Percentiles rank a stretch among this genome's conserved stretches.
These are phyloP conservation scores for Trapa incisa DNA, from an alignment of 345 rosid genomes.

Conservation along the genomic window DNA sequence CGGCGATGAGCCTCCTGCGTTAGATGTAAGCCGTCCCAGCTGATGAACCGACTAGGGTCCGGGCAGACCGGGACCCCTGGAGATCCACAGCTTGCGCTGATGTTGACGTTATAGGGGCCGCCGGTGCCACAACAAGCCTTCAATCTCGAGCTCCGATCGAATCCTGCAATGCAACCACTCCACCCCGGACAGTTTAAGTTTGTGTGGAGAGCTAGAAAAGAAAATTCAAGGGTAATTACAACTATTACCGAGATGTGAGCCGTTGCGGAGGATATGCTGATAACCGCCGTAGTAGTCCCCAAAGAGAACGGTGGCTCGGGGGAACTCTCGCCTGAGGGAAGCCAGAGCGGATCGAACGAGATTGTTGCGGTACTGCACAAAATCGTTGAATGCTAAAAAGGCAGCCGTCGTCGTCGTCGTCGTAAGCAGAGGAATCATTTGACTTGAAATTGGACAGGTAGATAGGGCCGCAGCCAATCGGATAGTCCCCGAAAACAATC, in stretches of 20 bases:
- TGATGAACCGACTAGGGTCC: conserved; percentile 8
- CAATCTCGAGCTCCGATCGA: conserved; percentile 1
- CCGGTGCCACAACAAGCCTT: conserved; percentile 17
- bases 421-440: conserved; percentile 5
- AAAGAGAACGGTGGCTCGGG: conserved; percentile 7
- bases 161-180: conserved; percentile 1
- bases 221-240: neutral
- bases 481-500: conserved; percentile 10
- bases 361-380: conserved; percentile 9
- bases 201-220: no score
- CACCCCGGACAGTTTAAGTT: no score
- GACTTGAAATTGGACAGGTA: conserved; percentile 6
- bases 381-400: conserved; percentile 9
- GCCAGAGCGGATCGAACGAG: conserved; percentile 8
- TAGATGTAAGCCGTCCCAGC: conserved; percentile 19
- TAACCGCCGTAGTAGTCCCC: conserved; percentile 17
- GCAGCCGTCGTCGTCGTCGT: conserved; percentile 6
- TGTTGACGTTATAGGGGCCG: conserved; percentile 9
- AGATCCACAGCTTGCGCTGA: conserved; percentile 10
- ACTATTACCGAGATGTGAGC: neutral
- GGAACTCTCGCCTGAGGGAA: conserved; percentile 9
- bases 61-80: conserved; percentile 4
- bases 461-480: conserved; percentile 11
- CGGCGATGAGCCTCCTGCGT: conserved; percentile 7
- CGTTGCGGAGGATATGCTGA: conserved; percentile 3